phyloP scores from a whole-genome alignment of 2,329 filamentous ascomycete genomes.

The Colletotrichum spaethianum region DNA sequence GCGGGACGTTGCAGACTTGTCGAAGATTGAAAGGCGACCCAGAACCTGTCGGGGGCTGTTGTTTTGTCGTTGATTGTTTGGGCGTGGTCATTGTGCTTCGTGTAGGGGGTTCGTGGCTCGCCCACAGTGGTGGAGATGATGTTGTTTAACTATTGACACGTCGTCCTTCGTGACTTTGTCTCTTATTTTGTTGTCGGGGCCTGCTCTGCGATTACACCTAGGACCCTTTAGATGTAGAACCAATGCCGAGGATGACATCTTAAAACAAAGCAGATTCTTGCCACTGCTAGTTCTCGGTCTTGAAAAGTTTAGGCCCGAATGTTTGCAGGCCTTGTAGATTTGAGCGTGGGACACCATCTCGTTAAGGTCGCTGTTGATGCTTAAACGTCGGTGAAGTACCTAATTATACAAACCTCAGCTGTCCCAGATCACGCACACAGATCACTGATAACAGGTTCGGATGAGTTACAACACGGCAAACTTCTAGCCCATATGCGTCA shows the following conservation, averaged over 20 bases:
- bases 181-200: constrained; percentile 13
- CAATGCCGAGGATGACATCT: constrained; percentile 15
- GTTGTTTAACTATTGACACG: constrained; percentile 9
- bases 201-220: constrained; percentile 6
- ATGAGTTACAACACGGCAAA: no score
- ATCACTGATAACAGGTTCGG: no score
- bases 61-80: constrained; percentile 20
- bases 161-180: constrained; percentile 14
- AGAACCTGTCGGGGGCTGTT: neutral
- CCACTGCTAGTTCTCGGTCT: no score
- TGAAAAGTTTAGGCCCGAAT: no score
- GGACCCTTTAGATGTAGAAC: constrained; percentile 6
- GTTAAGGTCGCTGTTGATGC: no score
- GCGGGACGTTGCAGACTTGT: constrained; percentile 13
- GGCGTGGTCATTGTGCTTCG: constrained; percentile 11
- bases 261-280: no score
- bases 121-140: constrained; percentile 7
- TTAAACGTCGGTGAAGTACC: no score
- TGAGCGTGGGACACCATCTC: no score
- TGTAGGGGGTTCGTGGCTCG: neutral
- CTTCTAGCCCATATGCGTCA: no score
- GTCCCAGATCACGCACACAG: no score
- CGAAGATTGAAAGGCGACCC: neutral
- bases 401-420: no score
- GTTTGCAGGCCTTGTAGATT: no score